A percentile compares a stretch with the other conserved stretches of the same genome.
These are phyloP conservation scores for Sugiyamaella castrensis DNA, from an alignment of 1,139 yeast genomes.

Conservation along the genomic window DNA sequence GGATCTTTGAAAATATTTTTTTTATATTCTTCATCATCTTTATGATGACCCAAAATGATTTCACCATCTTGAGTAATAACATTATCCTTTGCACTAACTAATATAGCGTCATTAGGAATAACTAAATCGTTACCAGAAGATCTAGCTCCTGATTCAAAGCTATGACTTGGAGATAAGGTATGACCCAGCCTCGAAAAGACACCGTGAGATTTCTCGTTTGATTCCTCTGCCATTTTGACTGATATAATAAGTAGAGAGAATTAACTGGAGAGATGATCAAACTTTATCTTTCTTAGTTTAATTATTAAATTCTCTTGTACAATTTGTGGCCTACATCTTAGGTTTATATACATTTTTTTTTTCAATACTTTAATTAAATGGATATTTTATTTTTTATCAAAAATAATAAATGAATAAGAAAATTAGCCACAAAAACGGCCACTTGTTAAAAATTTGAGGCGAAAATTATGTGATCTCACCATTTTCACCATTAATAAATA, in stretches of 20 bases:
- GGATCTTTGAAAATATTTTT: constrained; percentile 40
- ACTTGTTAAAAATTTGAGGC: no score
- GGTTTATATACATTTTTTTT: no score
- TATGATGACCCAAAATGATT: constrained; percentile 5
- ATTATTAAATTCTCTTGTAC: no score
- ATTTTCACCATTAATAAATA: no score
- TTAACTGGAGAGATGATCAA: no score
- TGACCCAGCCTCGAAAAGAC: background rate
- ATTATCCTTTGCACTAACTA: constrained; percentile 14
- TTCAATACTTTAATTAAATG: no score
- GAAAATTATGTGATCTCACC: no score
- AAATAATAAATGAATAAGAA: no score
- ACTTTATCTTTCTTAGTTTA: no score
- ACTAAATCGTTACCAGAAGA: background rate
- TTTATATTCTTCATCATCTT: constrained; percentile 5
- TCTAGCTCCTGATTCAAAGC: background rate
- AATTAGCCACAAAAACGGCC: no score
- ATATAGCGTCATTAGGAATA: constrained; percentile 7
- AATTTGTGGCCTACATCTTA: no score
- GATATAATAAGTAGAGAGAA: background rate
- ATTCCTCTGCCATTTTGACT: background rate
- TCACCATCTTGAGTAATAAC: constrained; percentile 17
- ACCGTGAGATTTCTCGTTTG: background rate
- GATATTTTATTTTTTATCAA: no score
- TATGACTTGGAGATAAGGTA: constrained; percentile 4